phyloP scores from a whole-genome alignment of 1,284 basidiomycete genomes.

The Anthracocystis walkeri region DNA sequence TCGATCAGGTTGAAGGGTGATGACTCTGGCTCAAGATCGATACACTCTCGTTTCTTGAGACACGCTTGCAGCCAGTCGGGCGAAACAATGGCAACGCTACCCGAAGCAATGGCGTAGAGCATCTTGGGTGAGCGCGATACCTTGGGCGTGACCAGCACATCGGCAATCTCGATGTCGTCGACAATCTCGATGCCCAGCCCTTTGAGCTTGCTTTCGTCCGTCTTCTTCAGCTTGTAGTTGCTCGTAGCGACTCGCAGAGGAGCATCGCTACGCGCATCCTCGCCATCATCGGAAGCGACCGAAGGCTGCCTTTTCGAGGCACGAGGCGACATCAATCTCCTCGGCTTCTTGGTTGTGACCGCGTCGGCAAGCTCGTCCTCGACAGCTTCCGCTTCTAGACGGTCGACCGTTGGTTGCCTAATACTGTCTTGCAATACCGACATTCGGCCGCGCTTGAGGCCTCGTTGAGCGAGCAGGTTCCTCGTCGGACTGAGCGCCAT shows the following conservation, averaged over 20 bases:
- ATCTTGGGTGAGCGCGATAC: slow-evolving; percentile 49
- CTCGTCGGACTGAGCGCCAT: not conserved
- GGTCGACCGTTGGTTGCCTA: slow-evolving; percentile 12
- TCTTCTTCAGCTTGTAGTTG: slow-evolving; percentile 42
- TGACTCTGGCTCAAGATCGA: not conserved
- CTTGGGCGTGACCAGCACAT: slow-evolving; percentile 42
- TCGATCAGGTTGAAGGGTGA: slow-evolving; percentile 17
- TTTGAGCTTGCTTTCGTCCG: slow-evolving; percentile 32
- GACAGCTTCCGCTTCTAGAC: slow-evolving; percentile 5
- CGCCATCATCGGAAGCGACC: not conserved
- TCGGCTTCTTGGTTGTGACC: slow-evolving; percentile 8
- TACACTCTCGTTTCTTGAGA: slow-evolving; percentile 16
- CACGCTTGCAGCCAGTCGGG: slow-evolving; percentile 44
- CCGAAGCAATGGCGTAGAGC: slow-evolving; percentile 45
- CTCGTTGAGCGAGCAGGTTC: slow-evolving; percentile 12
- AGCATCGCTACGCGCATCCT: slow-evolving; percentile 1
- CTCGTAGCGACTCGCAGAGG: slow-evolving; percentile 28
- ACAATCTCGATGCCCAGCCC: slow-evolving; percentile 31
- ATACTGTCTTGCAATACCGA: slow-evolving; percentile 26
- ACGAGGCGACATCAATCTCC: not conserved
- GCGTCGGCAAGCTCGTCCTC: slow-evolving; percentile 2
- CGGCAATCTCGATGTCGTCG: slow-evolving; percentile 41
- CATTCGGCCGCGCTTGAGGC: slow-evolving; percentile 27
- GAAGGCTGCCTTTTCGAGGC: not conserved
- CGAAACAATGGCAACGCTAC: slow-evolving; percentile 27